Base-by-base conservation (phyloP, 2,329 filamentous ascomycete genomes). In the Fusarium sp. region DNA sequence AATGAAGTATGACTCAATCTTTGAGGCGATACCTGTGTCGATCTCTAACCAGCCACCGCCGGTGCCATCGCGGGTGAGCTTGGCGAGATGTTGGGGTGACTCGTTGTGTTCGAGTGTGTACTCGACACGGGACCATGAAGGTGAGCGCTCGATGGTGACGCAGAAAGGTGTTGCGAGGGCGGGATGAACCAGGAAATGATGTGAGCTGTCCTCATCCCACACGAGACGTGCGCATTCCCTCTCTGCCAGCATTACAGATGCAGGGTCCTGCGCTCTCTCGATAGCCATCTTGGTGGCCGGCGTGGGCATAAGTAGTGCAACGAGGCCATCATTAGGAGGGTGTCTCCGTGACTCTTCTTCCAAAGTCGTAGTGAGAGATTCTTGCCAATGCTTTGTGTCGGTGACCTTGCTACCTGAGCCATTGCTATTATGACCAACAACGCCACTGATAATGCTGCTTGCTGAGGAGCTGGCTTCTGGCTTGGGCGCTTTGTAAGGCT, bases 211-310 rank as follows among this genome's bases (percentile, higher is more conserved):
- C 31, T 86, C 85, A 73, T 91, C 88, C 86, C 90, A 93, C n/a
- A 92, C 87, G 3, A 94, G 85, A 4, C 89, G 85, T 26, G 88
- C 91, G 70, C 88, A 89, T 78, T 93, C 91, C 33, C 86, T 84
- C 75, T 91, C 88, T 1, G 91, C 91, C 34, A 89, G 86, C 60
- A 84, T 83, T 6, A 89, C 83, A 11, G 90, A 85, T 1, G 85
- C 82, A 3, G 85, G 82, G 74, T 91, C 88, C 42, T 85, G 82
- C 4, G 89, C 80, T 28, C 85, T 83, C 60, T 90, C 88, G 2
- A 89, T 80, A 2, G 88, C 90, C 77, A 89, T 84, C 44, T 85
- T 87, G 0, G 89, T 86, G 13, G 89, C 89, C 0, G 89, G 87
- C 2, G 82, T 80, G 2, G 92, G 91, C 79, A 92, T 92, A 15